A percentile compares a stretch with the other conserved stretches of the same genome.
Conservation (phyloP, 2,329 filamentous ascomycete genomes). For the Claviceps spartinae region DNA sequence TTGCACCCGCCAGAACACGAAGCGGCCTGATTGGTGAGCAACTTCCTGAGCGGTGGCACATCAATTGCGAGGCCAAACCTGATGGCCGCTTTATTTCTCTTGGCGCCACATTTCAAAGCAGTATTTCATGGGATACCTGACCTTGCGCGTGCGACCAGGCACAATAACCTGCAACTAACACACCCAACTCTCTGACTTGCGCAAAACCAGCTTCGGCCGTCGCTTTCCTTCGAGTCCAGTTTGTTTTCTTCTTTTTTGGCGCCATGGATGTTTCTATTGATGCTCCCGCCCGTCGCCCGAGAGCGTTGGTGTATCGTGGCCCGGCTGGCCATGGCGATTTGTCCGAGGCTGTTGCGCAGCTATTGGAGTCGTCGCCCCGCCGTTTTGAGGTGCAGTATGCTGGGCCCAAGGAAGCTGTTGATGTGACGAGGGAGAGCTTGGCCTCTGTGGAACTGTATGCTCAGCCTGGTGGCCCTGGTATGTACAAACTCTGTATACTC, state of each 20-base stretch:
- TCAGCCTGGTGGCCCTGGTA: conserved; percentile 11
- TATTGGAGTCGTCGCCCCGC: conserved; percentile 11
- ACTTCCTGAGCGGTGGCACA: background rate
- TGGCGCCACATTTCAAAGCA: background rate
- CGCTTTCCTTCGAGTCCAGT: background rate
- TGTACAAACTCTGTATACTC: background rate
- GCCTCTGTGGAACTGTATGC: conserved; percentile 10
- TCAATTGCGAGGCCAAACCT: background rate
- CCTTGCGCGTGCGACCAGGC: background rate
- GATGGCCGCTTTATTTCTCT: no score
- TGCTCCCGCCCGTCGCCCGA: conserved; percentile 1
- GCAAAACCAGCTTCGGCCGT: background rate
- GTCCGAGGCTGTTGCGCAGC: conserved; percentile 9
- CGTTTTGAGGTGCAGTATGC: conserved; percentile 12
- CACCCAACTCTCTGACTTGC: no score
- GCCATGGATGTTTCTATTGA: background rate
- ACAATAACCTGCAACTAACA: background rate
- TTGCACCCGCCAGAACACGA: background rate
- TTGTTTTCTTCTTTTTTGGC: no score
- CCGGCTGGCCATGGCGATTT: conserved; percentile 9
- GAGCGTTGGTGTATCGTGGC: conserved; percentile 13
- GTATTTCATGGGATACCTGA: background rate
- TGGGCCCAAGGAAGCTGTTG: conserved; percentile 10
- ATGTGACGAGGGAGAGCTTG: conserved; percentile 8
- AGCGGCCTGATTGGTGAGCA: background rate